A percentile compares a stretch with the other conserved stretches of the same genome.
phyloP scores from a whole-genome alignment of 768 basidiomycete species.

The Calocera viscosa region DNA sequence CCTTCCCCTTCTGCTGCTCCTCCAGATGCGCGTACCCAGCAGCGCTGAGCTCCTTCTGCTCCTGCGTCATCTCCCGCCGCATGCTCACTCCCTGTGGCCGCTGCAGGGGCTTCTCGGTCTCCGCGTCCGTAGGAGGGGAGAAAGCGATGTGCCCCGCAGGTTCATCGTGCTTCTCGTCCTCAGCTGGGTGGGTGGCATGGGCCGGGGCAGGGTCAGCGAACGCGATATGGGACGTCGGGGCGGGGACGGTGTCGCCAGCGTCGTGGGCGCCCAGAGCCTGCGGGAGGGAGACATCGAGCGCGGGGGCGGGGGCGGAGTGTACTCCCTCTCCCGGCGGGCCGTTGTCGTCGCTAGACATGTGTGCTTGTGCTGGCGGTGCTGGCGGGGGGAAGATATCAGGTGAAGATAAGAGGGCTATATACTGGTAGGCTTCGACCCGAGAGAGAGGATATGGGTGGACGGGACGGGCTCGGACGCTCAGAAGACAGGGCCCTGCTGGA shows the following conservation, averaged over 20 bases:
- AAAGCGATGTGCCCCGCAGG: not conserved
- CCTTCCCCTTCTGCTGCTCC: constrained; percentile 18
- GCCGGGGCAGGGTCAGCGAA: no score
- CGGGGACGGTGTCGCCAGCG: no score
- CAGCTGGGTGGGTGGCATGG: no score
- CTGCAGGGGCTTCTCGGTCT: constrained; percentile 1
- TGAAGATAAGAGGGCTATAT: not conserved
- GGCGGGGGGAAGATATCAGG: not conserved
- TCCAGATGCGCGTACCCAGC: constrained; percentile 57
- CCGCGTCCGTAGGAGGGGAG: not conserved
- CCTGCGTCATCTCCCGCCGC: constrained; percentile 51
- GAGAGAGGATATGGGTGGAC: no score
- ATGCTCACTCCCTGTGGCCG: constrained; percentile 48
- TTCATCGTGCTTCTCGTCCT: not conserved
- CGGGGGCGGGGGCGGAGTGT: no score
- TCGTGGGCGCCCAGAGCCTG: no score
- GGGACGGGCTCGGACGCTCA: no score
- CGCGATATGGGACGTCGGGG: no score
- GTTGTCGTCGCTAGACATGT: not conserved
- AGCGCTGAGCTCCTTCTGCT: constrained; percentile 51
- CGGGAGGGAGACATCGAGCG: no score
- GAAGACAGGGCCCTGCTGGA: no score
- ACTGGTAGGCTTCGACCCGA: not conserved
- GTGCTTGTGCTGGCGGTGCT: not conserved
- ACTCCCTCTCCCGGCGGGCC: no score